These are phyloP conservation scores for Tuber melanosporum DNA, from an alignment of 495 filamentous ascomycete species.

Conservation along the genomic window DNA sequence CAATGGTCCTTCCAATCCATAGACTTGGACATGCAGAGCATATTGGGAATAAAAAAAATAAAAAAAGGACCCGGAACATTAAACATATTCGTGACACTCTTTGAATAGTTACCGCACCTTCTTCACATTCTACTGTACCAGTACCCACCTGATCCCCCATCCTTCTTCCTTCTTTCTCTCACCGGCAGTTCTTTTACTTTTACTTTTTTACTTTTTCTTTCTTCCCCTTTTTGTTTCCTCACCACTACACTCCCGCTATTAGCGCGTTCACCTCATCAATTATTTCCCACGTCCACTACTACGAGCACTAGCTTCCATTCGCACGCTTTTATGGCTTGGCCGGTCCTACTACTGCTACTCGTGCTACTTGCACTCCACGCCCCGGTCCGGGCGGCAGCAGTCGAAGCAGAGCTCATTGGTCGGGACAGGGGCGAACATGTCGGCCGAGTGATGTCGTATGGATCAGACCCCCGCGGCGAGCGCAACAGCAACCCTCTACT, in stretches of 20 bases:
- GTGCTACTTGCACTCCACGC: background rate
- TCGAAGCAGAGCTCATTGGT: background rate
- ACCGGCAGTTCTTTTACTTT: too few species aligned
- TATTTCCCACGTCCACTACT: background rate
- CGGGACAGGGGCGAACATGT: background rate
- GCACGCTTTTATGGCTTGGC: background rate
- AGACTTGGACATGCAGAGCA: background rate
- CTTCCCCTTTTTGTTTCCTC: background rate
- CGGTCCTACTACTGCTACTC: background rate
- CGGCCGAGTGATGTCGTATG: background rate
- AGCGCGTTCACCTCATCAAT: background rate
- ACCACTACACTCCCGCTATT: background rate
- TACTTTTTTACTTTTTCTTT: background rate
- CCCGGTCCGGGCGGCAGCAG: background rate
- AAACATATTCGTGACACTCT: background rate
- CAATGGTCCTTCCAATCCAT: background rate
- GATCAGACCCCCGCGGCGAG: background rate
- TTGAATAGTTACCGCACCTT: background rate
- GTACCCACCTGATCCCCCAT: background rate
- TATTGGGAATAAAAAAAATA: background rate
- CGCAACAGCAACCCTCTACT: background rate
- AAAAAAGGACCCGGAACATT: background rate
- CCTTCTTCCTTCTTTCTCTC: background rate
- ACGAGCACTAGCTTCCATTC: background rate
- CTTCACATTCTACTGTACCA: background rate